These are phyloP conservation scores for Penicillium vulpinum DNA, from an alignment of 2,329 filamentous ascomycete species.

Conservation along the genomic window DNA sequence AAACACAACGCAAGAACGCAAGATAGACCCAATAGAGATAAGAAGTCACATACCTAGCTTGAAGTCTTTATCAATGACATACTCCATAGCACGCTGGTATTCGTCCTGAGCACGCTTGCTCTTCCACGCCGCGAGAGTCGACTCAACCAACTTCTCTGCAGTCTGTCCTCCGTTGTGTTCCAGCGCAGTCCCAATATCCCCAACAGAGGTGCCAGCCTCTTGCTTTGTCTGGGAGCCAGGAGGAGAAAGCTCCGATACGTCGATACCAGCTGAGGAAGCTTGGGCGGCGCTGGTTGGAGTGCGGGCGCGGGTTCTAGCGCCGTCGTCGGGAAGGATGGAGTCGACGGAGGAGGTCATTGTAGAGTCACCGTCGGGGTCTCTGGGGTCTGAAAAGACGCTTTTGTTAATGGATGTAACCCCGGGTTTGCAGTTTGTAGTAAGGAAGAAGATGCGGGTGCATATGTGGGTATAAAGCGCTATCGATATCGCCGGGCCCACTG, in stretches of 20 bases:
- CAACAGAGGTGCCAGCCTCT: constrained; percentile 7
- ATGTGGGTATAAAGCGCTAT: constrained; percentile 6
- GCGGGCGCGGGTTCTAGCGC: constrained; percentile 39
- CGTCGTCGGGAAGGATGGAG: constrained; percentile 38
- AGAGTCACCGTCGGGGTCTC: constrained; percentile 57
- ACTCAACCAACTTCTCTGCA: constrained; percentile 34
- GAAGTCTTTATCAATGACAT: constrained; percentile 55
- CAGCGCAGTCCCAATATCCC: background rate
- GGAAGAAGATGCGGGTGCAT: background rate
- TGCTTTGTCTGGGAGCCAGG: constrained; percentile 52
- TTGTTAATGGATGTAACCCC: constrained; percentile 1
- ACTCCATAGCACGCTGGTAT: constrained; percentile 51
- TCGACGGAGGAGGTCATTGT: constrained; percentile 55
- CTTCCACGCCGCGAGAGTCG: constrained; percentile 55
- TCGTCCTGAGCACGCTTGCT: constrained; percentile 61
- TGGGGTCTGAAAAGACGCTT: constrained; percentile 10
- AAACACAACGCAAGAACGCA: background rate
- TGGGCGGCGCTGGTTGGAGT: constrained; percentile 41
- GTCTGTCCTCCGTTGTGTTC: constrained; percentile 9
- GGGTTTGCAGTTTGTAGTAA: background rate
- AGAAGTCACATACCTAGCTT: constrained; percentile 43
- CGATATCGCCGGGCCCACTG: constrained; percentile 5
- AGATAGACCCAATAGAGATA: background rate
- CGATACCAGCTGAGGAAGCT: constrained; percentile 25
- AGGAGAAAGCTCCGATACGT: constrained; percentile 53